Conservation (phyloP, 371 early-diverging fungal genomes). For the Smittium mucronatum region DNA sequence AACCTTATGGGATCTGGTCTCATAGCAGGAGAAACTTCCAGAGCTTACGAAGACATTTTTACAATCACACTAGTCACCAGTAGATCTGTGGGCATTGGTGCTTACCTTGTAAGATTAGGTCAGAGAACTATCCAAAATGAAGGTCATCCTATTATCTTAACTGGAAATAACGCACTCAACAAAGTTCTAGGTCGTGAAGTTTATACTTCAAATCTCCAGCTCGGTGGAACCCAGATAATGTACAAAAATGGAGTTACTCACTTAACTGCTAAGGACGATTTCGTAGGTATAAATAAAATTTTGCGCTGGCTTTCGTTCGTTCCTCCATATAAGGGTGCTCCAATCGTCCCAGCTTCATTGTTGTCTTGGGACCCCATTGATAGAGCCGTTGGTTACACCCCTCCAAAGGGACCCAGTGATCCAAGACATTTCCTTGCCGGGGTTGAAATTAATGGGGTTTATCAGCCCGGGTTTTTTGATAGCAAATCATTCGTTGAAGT, state of each 20-base stretch:
- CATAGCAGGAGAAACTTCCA: constrained; percentile 96
- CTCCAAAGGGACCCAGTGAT: constrained; percentile 79
- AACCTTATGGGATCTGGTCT: constrained; percentile 94
- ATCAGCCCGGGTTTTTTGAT: constrained; percentile 86
- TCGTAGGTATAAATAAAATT: constrained; percentile 84
- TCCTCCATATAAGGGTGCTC: constrained; percentile 52
- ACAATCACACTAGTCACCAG: constrained; percentile 95
- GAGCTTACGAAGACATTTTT: constrained; percentile 93
- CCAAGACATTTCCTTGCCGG: constrained; percentile 85
- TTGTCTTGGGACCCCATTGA: constrained; percentile 47
- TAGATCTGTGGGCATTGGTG: constrained; percentile 97
- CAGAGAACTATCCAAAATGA: constrained; percentile 95
- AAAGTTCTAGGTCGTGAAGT: constrained; percentile 97
- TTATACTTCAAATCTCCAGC: constrained; percentile 94
- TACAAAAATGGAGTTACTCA: constrained; percentile 97
- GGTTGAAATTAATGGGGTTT: constrained; percentile 44
- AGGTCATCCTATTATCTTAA: constrained; percentile 95
- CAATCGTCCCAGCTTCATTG: constrained; percentile 39
- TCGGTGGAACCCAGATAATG: constrained; percentile 98
- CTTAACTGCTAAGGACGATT: constrained; percentile 86
- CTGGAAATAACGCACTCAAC: constrained; percentile 96
- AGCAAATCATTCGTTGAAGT: constrained; percentile 73
- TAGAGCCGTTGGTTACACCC: constrained; percentile 58
- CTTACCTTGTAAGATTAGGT: constrained; percentile 96
- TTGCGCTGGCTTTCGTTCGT: constrained; percentile 90